Conservation (phyloP, 2,329 filamentous ascomycete genomes). For the Davidsoniella virescens region DNA sequence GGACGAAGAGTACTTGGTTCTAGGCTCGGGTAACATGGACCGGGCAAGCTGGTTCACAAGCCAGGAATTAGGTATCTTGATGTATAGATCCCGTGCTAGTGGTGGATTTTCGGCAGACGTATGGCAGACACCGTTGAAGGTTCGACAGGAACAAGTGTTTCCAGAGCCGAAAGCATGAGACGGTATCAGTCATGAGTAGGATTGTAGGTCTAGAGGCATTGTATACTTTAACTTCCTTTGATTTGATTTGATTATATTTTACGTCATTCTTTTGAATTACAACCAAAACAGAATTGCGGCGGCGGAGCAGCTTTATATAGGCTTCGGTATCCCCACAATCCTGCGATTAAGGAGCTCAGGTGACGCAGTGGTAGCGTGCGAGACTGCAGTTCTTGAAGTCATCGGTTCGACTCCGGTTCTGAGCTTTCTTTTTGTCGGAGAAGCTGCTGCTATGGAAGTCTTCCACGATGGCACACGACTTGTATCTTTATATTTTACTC, state of each 20-base stretch:
- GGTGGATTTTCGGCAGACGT: constrained; percentile 23
- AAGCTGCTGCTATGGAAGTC: too few species aligned
- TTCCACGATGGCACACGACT: neutral
- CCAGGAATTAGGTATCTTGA: constrained; percentile 60
- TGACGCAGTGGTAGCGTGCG: too few species aligned
- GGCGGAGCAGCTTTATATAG: too few species aligned
- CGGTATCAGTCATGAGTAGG: neutral
- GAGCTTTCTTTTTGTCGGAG: constrained; percentile 3
- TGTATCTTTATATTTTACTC: too few species aligned
- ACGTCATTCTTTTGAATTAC: too few species aligned
- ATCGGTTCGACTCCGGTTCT: constrained; percentile 9
- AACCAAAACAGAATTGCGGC: too few species aligned
- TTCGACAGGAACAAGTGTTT: constrained; percentile 17
- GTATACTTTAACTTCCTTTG: neutral
- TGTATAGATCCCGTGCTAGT: constrained; percentile 25
- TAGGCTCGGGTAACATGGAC: constrained; percentile 75
- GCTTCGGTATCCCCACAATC: too few species aligned
- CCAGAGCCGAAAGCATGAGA: neutral
- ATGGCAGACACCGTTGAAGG: constrained; percentile 25
- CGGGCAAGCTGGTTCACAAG: constrained; percentile 76
- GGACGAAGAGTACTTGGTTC: constrained; percentile 48
- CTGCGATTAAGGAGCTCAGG: neutral
- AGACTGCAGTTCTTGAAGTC: too few species aligned
- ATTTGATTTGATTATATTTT: too few species aligned
- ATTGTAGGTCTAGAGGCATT: neutral